A percentile compares a stretch with the other conserved stretches of the same genome.
Evolutionary conservation across 2,329 filamentous ascomycete species (phyloP).

Genomic region (Knoxdaviesia capensis): DNA sequence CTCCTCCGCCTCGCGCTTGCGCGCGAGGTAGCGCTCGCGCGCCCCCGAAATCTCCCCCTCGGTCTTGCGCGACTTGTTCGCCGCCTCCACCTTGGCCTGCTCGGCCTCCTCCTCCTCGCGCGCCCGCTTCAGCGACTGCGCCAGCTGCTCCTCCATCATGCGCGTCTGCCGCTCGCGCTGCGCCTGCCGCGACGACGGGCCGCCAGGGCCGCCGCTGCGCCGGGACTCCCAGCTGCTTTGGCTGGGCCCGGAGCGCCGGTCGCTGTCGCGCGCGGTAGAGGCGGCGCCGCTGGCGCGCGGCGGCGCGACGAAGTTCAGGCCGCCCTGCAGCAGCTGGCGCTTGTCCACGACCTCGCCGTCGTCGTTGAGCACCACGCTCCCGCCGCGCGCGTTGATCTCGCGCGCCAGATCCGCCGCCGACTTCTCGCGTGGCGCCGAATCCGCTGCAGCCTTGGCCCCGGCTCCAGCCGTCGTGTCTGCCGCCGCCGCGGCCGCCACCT

Average conservation of each 20-base stretch:
- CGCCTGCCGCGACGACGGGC: constrained; percentile 24
- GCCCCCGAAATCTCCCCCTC: constrained; percentile 56
- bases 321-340: constrained; percentile 55
- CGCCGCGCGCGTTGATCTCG: constrained; percentile 44
- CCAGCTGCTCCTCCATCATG: constrained; percentile 63
- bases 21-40: constrained; percentile 58
- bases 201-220: constrained; percentile 15
- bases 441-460: constrained; percentile 5
- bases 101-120: constrained; percentile 47
- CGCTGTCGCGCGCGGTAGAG: background rate
- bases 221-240: constrained; percentile 1
- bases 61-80: constrained; percentile 60
- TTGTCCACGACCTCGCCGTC: constrained; percentile 73
- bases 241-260: constrained; percentile 1
- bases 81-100: constrained; percentile 37
- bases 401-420: constrained; percentile 43
- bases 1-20: constrained; percentile 56
- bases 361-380: constrained; percentile 50
- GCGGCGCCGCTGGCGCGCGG: constrained; percentile 1
- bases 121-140: constrained; percentile 49
- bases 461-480: constrained; percentile 9
- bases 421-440: constrained; percentile 18
- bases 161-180: constrained; percentile 57
- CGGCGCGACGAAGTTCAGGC: constrained; percentile 45
- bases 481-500: constrained; percentile 26